Evolutionary conservation across 495 filamentous ascomycete genomes (phyloP), one percentile per base, ranked within the genome.

Genomic region (Trichoderma virens): DNA sequence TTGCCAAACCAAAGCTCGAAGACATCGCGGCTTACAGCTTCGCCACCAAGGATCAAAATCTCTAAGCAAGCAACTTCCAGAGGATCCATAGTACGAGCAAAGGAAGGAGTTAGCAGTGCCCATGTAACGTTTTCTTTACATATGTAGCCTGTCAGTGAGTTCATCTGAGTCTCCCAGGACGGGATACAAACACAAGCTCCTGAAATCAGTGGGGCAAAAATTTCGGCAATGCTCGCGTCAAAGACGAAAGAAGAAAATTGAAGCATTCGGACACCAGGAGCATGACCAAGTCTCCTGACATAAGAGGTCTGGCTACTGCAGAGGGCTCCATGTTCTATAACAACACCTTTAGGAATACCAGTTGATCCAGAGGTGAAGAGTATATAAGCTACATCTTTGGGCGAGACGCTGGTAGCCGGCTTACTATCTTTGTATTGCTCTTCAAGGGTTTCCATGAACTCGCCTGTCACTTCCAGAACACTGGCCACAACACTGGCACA

Each of bases 181-280:
- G 80, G 80, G 25, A 84, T 69, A 63, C 82, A 84, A 18, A 84
- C 74, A 62, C 78, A 80, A n/a, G 75, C 80, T 6, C 82, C 82
- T 20, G 73, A 67, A 9, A 85, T 84, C 0, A 93, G 73, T 0
- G 86, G 86, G 5, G 86, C 83, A 61, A 90, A 82, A 2, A 88
- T 84, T 62, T 91, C 88, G 2, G 82, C 70, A 20, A 90, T 76
- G 56, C 84, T 84, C 30, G 85, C 81, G 65, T 92, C 89, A 43
- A 88, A 88, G 1, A 85, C 85, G 68, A 85, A 89, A 41, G 85
- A 85, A 80, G 88, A 85, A 62, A 88, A 84, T 66, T 91, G 88
- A 67, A 91, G 78, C 9, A 86, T 2, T 68, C 73, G 7, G 84
- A 67, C 1, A 69, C 74, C 31, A 76, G 66, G 23, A 85, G 66